Percentiles rank a stretch among this genome's conserved stretches.
Conservation (phyloP, 805 yeast genomes). For the Ascoidea asiatica region DNA sequence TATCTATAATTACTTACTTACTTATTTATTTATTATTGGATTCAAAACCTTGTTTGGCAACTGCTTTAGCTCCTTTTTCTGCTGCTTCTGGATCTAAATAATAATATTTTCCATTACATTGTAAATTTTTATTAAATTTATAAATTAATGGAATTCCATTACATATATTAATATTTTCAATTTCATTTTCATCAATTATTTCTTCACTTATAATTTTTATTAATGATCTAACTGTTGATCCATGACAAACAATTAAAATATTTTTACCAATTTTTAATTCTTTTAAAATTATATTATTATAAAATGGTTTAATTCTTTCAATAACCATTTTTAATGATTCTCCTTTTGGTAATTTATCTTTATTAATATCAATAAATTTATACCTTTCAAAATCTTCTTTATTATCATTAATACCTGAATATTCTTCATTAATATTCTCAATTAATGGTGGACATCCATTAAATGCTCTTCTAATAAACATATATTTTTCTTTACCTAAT, state of each 20-base stretch:
- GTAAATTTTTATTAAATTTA: conserved; percentile 39
- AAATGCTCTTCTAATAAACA: conserved; percentile 69
- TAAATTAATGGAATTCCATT: conserved; percentile 73
- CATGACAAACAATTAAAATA: conserved; percentile 66
- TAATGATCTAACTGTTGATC: conserved; percentile 67
- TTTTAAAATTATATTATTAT: conserved; percentile 34
- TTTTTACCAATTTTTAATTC: conserved; percentile 37
- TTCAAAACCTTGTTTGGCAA: conserved; percentile 58
- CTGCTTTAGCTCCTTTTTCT: conserved; percentile 64
- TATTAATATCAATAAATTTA: conserved; percentile 29
- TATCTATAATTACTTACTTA: background rate
- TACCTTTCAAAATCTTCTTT: conserved; percentile 25
- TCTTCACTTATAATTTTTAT: conserved; percentile 47
- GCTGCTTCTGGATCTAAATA: conserved; percentile 77
- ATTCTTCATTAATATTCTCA: conserved; percentile 24
- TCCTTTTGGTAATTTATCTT: conserved; percentile 46
- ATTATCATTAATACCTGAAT: no score
- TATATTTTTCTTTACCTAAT: conserved; percentile 63
- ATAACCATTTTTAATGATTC: conserved; percentile 68
- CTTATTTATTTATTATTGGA: background rate
- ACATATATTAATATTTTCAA: conserved; percentile 66
- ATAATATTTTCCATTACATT: conserved; percentile 39
- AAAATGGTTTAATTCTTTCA: conserved; percentile 44
- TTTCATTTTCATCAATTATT: conserved; percentile 45
- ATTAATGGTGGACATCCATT: conserved; percentile 53